These are phyloP conservation scores for Claviceps sp. DNA, from an alignment of 2,329 filamentous ascomycete genomes.

Conservation along the genomic window DNA sequence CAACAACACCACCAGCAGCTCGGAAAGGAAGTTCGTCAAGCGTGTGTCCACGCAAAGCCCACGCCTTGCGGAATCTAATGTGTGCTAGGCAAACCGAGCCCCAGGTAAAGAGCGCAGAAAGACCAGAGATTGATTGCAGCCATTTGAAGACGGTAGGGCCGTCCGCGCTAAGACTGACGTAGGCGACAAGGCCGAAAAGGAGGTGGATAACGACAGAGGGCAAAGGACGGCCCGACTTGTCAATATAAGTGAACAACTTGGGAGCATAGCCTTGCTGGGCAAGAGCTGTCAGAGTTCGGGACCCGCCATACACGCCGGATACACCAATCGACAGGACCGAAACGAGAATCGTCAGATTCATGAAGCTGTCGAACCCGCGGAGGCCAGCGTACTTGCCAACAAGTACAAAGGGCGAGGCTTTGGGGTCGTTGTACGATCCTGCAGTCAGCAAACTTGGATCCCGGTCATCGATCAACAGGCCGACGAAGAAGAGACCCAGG, in stretches of 20 bases:
- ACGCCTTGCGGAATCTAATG: conserved; percentile 50
- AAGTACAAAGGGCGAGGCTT: conserved; percentile 42
- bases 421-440: conserved; percentile 25
- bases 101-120: conserved; percentile 51
- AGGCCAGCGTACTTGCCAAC: conserved; percentile 41
- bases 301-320: conserved; percentile 45
- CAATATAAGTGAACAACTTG: conserved; percentile 41
- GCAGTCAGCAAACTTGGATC: conserved; percentile 28
- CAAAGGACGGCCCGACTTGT: conserved; percentile 42
- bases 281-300: conserved; percentile 44
- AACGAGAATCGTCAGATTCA: conserved; percentile 46
- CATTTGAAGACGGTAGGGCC: conserved; percentile 44
- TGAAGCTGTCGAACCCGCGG: conserved; percentile 38
- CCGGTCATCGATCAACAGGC: conserved; percentile 32
- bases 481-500: conserved; percentile 37
- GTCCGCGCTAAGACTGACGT: conserved; percentile 25
- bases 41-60: conserved; percentile 43
- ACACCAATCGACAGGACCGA: conserved; percentile 47
- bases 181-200: conserved; percentile 32
- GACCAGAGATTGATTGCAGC: conserved; percentile 49
- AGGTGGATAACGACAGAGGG: conserved; percentile 34
- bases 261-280: conserved; percentile 47
- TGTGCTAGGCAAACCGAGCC: conserved; percentile 49
- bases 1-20: conserved; percentile 45
- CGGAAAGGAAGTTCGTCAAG: conserved; percentile 54